Evolutionary conservation across 805 yeast species (phyloP), one percentile per base, ranked within the genome.

Genomic region (Maudiozyma turicensis): DNA sequence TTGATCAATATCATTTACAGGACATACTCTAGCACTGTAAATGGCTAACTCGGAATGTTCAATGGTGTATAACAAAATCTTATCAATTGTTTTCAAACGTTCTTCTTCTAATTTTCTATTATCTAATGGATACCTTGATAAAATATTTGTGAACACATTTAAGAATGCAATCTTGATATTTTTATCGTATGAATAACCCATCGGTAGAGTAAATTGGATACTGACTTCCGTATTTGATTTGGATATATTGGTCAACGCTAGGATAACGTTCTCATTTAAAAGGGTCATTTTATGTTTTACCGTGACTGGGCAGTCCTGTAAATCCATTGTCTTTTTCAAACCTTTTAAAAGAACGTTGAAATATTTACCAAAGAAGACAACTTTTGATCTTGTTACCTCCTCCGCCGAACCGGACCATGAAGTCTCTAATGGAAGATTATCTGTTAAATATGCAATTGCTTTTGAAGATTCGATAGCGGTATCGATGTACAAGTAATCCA

Each of bases 151-250:
- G 55, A 88, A 87, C 1, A 88, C 91, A 50, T 82, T 82, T 58
- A 88, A 71, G 59, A 87, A 86, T 0, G 95, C 80, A 9, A 82
- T 70, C 51, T 93, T 70, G 31, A 86, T 81, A 47, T 80, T 74
- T 11, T 69, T 64, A 60, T 84, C 84, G 26, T 75, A 75, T 57
- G 86, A 86, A 57, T 81, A 86, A 0, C 95, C 93, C 61, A 87
- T 74, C 0, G 93, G 89, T 13, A 87, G 63, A 2, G 90, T 88
- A 62, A 78, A 79, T 47, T 79, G 80, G 57, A 88, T 68, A 7
- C 95, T 95, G 28, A 85, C 81, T 48, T 83, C 88, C 6, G 83
- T 80, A 57, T 88, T 88, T 4, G 86, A 75, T 55, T 78, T 81
- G 43, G 88, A 70, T 47, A 88, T 64, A 54, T 84, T 84, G 2